phyloP scores from a whole-genome alignment of 2,329 filamentous ascomycete species.

The Cladosporium sp. region DNA sequence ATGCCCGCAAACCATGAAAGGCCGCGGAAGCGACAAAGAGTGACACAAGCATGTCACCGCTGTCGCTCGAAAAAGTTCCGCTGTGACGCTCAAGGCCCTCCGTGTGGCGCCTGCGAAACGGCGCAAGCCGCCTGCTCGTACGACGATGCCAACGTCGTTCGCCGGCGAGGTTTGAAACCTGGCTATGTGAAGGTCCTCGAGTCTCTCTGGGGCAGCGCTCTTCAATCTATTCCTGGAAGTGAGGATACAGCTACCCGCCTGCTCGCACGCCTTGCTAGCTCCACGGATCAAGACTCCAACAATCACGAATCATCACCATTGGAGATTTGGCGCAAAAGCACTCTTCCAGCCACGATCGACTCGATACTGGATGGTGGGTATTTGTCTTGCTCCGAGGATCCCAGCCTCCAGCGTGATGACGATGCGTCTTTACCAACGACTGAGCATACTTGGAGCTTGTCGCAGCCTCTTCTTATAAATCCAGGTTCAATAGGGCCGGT shows the following conservation, averaged over 20 bases:
- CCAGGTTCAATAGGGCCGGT: neutral
- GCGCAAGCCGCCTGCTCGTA: neutral
- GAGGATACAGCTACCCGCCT: neutral
- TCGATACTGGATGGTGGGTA: neutral
- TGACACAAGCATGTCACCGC: neutral
- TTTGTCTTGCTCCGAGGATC: neutral
- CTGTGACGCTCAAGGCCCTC: neutral
- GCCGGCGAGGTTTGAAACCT: neutral
- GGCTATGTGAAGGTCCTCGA: neutral
- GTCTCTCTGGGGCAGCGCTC: neutral
- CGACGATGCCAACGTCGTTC: neutral
- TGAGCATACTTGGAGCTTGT: neutral
- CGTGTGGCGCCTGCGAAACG: neutral
- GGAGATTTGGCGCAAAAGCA: neutral
- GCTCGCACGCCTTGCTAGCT: neutral
- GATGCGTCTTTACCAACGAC: neutral
- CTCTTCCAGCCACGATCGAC: neutral
- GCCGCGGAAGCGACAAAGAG: constrained; percentile 1
- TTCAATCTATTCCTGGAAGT: neutral
- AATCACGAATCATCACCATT: neutral
- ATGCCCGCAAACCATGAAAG: neutral
- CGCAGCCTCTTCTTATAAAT: neutral
- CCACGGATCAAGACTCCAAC: neutral
- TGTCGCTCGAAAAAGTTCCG: neutral
- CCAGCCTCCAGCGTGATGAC: neutral